Evolutionary conservation across 495 filamentous ascomycete genomes (phyloP).

Genomic region (Aspergillus ostianus): DNA sequence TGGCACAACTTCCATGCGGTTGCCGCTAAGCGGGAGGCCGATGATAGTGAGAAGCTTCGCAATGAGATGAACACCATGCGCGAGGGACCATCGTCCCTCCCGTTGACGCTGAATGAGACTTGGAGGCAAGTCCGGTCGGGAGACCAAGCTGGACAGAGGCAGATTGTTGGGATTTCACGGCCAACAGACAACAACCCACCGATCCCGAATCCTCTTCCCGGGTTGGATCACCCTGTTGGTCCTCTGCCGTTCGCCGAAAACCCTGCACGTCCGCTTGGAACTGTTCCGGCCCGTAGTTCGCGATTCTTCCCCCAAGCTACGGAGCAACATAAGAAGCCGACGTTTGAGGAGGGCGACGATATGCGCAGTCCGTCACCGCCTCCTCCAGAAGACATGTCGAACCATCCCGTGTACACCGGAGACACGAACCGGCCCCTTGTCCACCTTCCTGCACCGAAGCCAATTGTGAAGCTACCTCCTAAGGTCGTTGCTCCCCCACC

Average conservation of each 20-base stretch:
- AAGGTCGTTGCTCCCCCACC: slow-evolving; percentile 42
- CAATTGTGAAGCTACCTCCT: slow-evolving; percentile 71
- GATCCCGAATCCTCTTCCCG: slow-evolving; percentile 32
- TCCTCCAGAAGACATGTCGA: slow-evolving; percentile 63
- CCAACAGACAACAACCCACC: slow-evolving; percentile 28
- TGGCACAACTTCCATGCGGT: slow-evolving; percentile 52
- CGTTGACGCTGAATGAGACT: slow-evolving; percentile 58
- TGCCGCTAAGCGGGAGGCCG: slow-evolving; percentile 42
- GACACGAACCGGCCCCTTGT: slow-evolving; percentile 64
- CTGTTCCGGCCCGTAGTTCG: slow-evolving; percentile 52
- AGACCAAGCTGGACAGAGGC: slow-evolving; percentile 40
- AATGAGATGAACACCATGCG: slow-evolving; percentile 36
- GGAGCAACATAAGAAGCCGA: slow-evolving; percentile 38
- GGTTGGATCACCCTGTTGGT: slow-evolving; percentile 37
- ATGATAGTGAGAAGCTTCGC: slow-evolving; percentile 37
- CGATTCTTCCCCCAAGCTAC: slow-evolving; percentile 67
- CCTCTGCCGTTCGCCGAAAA: slow-evolving; percentile 37
- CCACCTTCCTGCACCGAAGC: slow-evolving; percentile 63
- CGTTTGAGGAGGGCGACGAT: slow-evolving; percentile 29
- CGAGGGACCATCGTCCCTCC: slow-evolving; percentile 38
- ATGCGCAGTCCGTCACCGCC: slow-evolving; percentile 60
- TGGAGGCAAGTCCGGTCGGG: slow-evolving; percentile 59
- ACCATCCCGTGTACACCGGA: slow-evolving; percentile 70
- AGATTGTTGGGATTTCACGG: slow-evolving; percentile 36
- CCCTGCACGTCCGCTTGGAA: slow-evolving; percentile 35